A percentile compares a stretch with the other conserved stretches of the same genome.
These are phyloP conservation scores for Colletotrichum tanaceti DNA, from an alignment of 2,329 filamentous ascomycete genomes.

Conservation along the genomic window DNA sequence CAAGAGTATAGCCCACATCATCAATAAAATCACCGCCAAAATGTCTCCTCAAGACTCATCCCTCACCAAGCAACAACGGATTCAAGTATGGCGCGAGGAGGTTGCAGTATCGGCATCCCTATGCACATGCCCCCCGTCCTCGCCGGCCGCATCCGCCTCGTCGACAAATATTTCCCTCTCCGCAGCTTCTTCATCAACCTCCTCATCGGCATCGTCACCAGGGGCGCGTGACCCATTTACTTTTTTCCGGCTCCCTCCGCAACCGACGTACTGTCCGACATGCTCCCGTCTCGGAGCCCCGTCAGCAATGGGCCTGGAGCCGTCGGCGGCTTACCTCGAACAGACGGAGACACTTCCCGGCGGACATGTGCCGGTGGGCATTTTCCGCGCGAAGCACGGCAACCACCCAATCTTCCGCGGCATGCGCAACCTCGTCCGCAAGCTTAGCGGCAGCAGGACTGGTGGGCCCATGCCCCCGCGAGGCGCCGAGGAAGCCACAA, in stretches of 20 bases:
- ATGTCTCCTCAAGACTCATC: constrained; percentile 29
- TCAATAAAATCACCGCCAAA: neutral
- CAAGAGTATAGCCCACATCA: neutral
- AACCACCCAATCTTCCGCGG: constrained; percentile 36
- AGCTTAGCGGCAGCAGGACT: constrained; percentile 33
- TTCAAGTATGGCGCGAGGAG: constrained; percentile 64
- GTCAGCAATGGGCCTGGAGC: constrained; percentile 35
- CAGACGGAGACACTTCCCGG: constrained; percentile 9
- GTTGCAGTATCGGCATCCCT: constrained; percentile 53
- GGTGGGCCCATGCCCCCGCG: constrained; percentile 31
- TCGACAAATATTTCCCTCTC: constrained; percentile 39
- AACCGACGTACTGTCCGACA: constrained; percentile 30
- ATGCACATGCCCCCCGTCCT: constrained; percentile 49
- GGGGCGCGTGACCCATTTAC: constrained; percentile 39
- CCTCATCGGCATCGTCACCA: constrained; percentile 37
- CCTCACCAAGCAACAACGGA: constrained; percentile 47
- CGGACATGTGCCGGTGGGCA: constrained; percentile 11
- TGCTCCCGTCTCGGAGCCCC: constrained; percentile 39
- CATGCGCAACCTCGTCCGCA: constrained; percentile 37
- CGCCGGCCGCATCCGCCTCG: constrained; percentile 46
- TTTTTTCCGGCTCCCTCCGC: constrained; percentile 34
- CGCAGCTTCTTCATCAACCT: constrained; percentile 43
- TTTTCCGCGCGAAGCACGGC: constrained; percentile 29
- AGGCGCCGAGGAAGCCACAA: constrained; percentile 32
- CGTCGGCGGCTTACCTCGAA: constrained; percentile 25